Conservation (phyloP, 2,329 filamentous ascomycete species). For the Plectosphaerella plurivora region DNA sequence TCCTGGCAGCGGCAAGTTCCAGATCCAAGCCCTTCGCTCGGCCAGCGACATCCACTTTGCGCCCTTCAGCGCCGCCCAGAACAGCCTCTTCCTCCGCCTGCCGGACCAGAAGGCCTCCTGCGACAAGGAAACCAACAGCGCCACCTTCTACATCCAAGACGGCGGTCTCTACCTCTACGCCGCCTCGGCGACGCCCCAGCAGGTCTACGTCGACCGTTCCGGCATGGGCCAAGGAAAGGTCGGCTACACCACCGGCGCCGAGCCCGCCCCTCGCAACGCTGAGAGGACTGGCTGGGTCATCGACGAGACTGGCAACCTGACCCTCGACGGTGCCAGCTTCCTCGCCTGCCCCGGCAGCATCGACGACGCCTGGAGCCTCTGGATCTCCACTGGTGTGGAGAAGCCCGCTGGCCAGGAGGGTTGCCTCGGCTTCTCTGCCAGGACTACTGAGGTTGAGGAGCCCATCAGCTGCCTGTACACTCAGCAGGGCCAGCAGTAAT, state of each 20-base stretch:
- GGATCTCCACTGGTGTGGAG: constrained; percentile 23
- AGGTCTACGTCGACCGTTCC: constrained; percentile 49
- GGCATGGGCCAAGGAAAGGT: constrained; percentile 55
- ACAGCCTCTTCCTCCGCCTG: constrained; percentile 38
- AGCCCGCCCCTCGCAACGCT: constrained; percentile 30
- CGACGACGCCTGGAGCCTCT: constrained; percentile 36
- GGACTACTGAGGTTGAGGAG: constrained; percentile 19
- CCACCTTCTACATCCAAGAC: constrained; percentile 45
- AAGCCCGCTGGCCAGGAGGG: constrained; percentile 29
- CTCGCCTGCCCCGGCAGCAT: constrained; percentile 47
- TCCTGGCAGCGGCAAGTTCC: constrained; percentile 27
- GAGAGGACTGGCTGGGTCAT: constrained; percentile 45
- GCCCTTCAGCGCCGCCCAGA: constrained; percentile 36
- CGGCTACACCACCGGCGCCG: constrained; percentile 44
- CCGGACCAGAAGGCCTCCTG: constrained; percentile 44
- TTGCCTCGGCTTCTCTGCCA: constrained; percentile 30
- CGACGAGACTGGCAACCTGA: constrained; percentile 36
- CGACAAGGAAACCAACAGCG: constrained; percentile 32
- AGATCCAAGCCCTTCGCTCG: constrained; percentile 44
- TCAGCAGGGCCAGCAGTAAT: too few relatives aligned
- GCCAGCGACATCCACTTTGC: constrained; percentile 43
- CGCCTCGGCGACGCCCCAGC: constrained; percentile 35
- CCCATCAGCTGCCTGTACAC: constrained; percentile 33
- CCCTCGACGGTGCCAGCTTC: constrained; percentile 38
- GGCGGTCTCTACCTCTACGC: constrained; percentile 45